Evolutionary conservation across 2,329 filamentous ascomycete species (phyloP).

Genomic region (Fusarium mangiferae): DNA sequence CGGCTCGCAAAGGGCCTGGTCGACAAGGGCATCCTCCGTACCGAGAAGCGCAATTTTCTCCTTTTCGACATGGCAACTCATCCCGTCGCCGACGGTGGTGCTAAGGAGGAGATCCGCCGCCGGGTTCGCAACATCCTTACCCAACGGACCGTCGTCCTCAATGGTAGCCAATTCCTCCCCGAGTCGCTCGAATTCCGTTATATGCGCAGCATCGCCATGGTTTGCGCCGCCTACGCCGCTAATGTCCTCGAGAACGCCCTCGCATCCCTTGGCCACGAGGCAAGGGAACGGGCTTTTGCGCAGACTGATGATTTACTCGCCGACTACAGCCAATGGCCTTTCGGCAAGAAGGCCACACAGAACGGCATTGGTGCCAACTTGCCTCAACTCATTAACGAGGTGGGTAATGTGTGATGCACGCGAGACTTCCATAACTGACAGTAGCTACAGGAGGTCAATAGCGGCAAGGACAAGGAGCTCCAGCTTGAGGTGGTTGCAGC

Average conservation of each 20-base stretch:
- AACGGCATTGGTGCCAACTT: constrained; percentile 93
- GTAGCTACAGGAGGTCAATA: constrained; percentile 74
- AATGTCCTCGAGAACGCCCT: constrained; percentile 99
- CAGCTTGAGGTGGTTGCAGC: constrained; percentile 97
- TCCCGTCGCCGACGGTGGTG: constrained; percentile 93
- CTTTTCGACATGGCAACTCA: constrained; percentile 99
- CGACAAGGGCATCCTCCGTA: constrained; percentile 97
- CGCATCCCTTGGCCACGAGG: constrained; percentile 91
- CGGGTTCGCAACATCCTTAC: constrained; percentile 93
- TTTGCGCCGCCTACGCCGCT: constrained; percentile 96
- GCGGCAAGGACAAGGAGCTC: constrained; percentile 90
- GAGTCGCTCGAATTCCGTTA: constrained; percentile 96
- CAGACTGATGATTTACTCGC: constrained; percentile 96
- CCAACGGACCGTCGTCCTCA: constrained; percentile 91
- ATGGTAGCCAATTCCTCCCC: constrained; percentile 86
- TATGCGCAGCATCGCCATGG: constrained; percentile 91
- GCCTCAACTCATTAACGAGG: constrained; percentile 84
- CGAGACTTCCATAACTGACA: constrained; percentile 25
- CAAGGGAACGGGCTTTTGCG: constrained; percentile 91
- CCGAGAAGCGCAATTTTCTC: constrained; percentile 99
- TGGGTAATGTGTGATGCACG: constrained; percentile 47
- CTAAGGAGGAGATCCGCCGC: constrained; percentile 96
- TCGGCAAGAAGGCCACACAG: constrained; percentile 81
- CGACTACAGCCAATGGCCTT: constrained; percentile 98
- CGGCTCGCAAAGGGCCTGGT: constrained; percentile 96